Base-by-base conservation (phyloP, 805 yeast species). In the Candida incommunis region DNA sequence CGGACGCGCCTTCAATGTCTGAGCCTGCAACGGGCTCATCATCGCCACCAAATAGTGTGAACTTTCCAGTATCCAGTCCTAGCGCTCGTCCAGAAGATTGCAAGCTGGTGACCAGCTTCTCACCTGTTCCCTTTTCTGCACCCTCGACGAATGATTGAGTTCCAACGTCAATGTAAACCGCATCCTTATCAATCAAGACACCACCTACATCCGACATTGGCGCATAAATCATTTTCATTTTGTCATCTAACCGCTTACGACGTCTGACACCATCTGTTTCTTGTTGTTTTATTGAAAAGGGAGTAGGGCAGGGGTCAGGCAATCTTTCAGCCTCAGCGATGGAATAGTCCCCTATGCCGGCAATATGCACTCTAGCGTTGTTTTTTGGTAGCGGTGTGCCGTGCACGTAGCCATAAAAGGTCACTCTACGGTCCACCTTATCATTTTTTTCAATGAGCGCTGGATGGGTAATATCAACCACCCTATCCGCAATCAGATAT, bases 201-300 rank as follows among this genome's bases (percentile, higher is more conserved):
- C 99, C 99, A 46, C 96, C 96, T n/a, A 92, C 96, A 63, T 92
- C 97, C 41, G 96, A 84, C 99, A 92, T 92, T 43, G 99, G 99
- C 0, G 98, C 99, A 62, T 94, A 92, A 2, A 92, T 86, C 52
- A 86, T 76, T 61, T 88, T 92, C 60, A 86, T 94, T 54, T 81
- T 85, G 58, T 92, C 98, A 52, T 92, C 97, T 45, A 92, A 74
- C 58, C 97, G 75, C 60, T 86, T 84, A 57, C 96, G 74, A 62
- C 96, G 78, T 46, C 65, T 62, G 11, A 67, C 62, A 5, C 54
- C 58, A 11, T 49, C 56, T 43, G 71, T 80, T 51, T 84, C 95
- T 31, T 86, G 66, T 54, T 75, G 81, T 60, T 87, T 94, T 60
- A 87, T 94, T 53, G 71, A 86, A 56, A 75, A 83, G 2, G 99